Base-by-base conservation (phyloP, 2,329 filamentous ascomycete species). In the Beauveria sp. region DNA sequence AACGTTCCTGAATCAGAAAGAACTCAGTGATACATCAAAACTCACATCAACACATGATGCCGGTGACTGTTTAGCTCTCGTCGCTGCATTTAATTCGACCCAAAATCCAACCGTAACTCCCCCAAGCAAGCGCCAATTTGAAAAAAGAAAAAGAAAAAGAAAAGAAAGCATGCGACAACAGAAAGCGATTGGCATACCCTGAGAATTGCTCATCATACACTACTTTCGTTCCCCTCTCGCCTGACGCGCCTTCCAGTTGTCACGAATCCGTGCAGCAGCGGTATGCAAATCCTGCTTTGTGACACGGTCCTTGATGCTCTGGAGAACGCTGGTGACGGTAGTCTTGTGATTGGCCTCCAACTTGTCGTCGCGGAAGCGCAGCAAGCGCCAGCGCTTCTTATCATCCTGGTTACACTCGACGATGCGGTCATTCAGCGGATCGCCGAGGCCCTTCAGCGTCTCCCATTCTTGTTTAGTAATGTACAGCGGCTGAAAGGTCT, bases 361-460 rank as follows among this genome's bases (percentile, higher is more conserved):
- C 76, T 99, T 99, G 74, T 99, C 94, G 69, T 97, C 92, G 57
- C 94, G 84, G 74, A 97, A 93, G 34, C 92, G 86, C 67, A 94
- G 88, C 72, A 91, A 90, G 62, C 92, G 85, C 94, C 94, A 99
- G 24, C 87, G 79, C 20, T 84, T 84, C 61, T 86, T 74, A 2
- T 84, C 79, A 69, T 96, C 91, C 74, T 91, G 85, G 70, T 86
- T 91, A 71, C 92, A 97, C 76, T 99, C 94, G 59, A 97, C 88
- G 63, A 99, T 89, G 56, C 90, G 83, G 64, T 93, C 89, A 70
- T 96, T 85, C n/a, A 97, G 79, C 18, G 90, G 89, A 66, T 92
- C 84, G 40, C 82, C 77, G 57, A 92, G 76, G 2, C 76, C 73
- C 74, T 96, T 97, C 65, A 97, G 77, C 1, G 78, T 79, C 67